Base-by-base conservation (phyloP, 2,329 filamentous ascomycete species). In the Phyllosticta citrichinensis region DNA sequence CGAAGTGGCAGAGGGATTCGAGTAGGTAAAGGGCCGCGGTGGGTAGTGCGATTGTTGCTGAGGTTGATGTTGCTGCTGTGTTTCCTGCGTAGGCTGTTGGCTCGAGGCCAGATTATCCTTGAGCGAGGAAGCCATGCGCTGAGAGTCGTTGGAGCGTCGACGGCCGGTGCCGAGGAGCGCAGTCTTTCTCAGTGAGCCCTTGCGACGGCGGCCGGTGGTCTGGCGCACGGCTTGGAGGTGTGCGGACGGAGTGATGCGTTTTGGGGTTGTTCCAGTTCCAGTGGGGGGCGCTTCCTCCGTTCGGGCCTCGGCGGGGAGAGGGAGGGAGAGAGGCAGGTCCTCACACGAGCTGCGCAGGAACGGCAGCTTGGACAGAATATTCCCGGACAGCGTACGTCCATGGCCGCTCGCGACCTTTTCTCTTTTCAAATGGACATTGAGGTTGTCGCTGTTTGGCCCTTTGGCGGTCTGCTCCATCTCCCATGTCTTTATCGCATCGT, bases 151-250 rank as follows among this genome's bases (percentile, higher is more conserved):
- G 30, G 65, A 69, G 66, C 65, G 65, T 69, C 64, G 61, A 61
- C 62, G 56, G 63, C 87, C 87, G 64, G 88, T 87, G 17, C 90
- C 89, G 19, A 96, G 80, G 56, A 96, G 79, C 25, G 91, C 91
- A 11, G 89, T 90, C 74, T 96, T 96, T 63, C 92, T 83, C 71
- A 97, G 78, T 11, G 92, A 96, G 3, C 91, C 91, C 70, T 88
- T 89, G 63, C 92, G 84, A 67, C 86, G 86, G 60, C 91, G 80
- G 33, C 67, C 68, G 30, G n/a, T 50, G 50, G 22, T 81, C 62
- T 80, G 77, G 61, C 67, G 80, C 57, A 80, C 70, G 25, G 76
- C 78, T 47, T 72, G 75, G 27, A 82, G 57, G 57, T 53, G 52
- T 33, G 55, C 55, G 35, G 58, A 55, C 20, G 11, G 52, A 6